Conservation (phyloP, 345 rosid genomes). For the Pugionium dolabratum region DNA sequence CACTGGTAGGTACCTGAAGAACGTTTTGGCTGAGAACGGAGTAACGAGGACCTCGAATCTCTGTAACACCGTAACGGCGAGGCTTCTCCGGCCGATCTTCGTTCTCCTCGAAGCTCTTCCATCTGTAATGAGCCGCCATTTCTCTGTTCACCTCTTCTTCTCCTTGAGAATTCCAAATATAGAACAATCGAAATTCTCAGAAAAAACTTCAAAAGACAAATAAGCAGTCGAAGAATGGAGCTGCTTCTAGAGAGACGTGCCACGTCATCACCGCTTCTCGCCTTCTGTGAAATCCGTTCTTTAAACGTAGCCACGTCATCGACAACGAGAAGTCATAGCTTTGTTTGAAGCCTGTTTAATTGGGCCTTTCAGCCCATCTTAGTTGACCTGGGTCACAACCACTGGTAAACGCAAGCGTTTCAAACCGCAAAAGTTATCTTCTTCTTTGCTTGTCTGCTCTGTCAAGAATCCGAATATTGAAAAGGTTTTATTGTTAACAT, state of each 20-base stretch:
- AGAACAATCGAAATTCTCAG: neutral
- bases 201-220: neutral
- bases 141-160: slow-evolving; percentile 2
- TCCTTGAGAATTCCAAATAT: neutral
- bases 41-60: slow-evolving; percentile 81
- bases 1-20: slow-evolving; percentile 55
- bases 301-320: slow-evolving; percentile 23
- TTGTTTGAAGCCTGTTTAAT: slow-evolving; percentile 6
- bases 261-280: slow-evolving; percentile 32
- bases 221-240: slow-evolving; percentile 40
- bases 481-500: slow-evolving; percentile 18
- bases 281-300: neutral
- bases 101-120: slow-evolving; percentile 78
- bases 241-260: slow-evolving; percentile 50
- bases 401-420: slow-evolving; percentile 2
- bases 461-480: slow-evolving; percentile 41
- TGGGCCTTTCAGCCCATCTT: slow-evolving; percentile 23
- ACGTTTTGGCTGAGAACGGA: slow-evolving; percentile 58
- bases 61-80: slow-evolving; percentile 84
- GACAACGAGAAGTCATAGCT: slow-evolving; percentile 13
- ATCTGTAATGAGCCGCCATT: slow-evolving; percentile 57
- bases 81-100: slow-evolving; percentile 96
- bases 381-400: neutral
- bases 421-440: slow-evolving; percentile 8
- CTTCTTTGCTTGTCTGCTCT: slow-evolving; percentile 40